A percentile compares a stretch with the other conserved stretches of the same genome.
Evolutionary conservation across 2,329 filamentous ascomycete genomes (phyloP).

Genomic region (Fusarium caatingaense): DNA sequence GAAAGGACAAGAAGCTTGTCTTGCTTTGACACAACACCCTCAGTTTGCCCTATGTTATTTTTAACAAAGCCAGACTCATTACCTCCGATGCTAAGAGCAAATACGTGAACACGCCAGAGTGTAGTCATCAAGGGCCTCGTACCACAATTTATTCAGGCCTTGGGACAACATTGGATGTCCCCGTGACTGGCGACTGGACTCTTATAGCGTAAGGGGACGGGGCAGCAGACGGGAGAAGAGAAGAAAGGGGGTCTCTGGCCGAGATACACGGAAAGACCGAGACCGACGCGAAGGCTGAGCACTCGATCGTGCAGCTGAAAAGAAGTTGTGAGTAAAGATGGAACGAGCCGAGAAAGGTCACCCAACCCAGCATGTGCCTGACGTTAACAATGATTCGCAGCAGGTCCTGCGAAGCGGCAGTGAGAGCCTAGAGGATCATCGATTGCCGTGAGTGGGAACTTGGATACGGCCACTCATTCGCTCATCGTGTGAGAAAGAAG

Average conservation of each 20-base stretch:
- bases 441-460: conserved; percentile 24
- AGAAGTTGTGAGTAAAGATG: conserved; percentile 40
- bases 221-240: conserved; percentile 18
- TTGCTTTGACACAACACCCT: conserved; percentile 37
- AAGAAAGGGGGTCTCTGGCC: conserved; percentile 28
- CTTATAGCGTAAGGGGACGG: conserved; percentile 27
- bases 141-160: conserved; percentile 38
- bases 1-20: conserved; percentile 38
- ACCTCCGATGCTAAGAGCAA: conserved; percentile 30
- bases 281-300: conserved; percentile 5
- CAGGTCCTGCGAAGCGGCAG: conserved; percentile 31
- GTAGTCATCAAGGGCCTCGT: conserved; percentile 42
- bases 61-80: conserved; percentile 32
- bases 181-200: conserved; percentile 45
- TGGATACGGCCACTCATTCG: conserved; percentile 32
- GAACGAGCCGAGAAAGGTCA: conserved; percentile 39
- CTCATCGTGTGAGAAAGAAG: conserved; percentile 30
- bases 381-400: conserved; percentile 35
- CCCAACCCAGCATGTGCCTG: conserved; percentile 43
- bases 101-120: conserved; percentile 32
- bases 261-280: conserved; percentile 25
- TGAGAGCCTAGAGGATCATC: conserved; percentile 4
- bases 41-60: conserved; percentile 37
- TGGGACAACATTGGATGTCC: conserved; percentile 40
- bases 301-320: conserved; percentile 27